Conservation (phyloP, 2,329 filamentous ascomycete genomes). For the Thielaviopsis ethacetica region DNA sequence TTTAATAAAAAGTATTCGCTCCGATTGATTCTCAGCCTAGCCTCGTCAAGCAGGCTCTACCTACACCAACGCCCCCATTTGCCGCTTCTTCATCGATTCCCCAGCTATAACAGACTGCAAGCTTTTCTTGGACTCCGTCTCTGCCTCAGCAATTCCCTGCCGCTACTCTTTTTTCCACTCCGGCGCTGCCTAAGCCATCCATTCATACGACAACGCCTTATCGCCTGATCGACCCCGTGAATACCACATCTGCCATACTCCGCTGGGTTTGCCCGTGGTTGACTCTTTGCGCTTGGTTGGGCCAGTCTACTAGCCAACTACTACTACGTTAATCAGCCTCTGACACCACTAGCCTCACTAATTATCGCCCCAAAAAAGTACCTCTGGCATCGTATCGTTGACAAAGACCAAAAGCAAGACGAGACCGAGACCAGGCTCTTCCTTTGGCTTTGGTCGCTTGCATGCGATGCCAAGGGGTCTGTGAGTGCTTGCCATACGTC, state of each 20-base stretch:
- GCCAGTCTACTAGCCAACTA: not conserved
- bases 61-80: not conserved
- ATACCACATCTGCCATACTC: not conserved
- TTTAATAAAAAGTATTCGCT: not conserved
- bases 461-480: conserved; percentile 9
- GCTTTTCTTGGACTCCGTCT: not conserved
- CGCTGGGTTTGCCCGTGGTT: not conserved
- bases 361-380: not conserved
- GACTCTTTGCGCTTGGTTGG: not conserved
- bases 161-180: not conserved
- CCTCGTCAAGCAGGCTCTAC: not conserved
- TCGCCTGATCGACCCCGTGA: no score
- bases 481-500: not conserved
- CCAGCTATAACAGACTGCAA: not conserved
- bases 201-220: not conserved
- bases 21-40: not conserved
- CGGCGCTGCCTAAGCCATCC: not conserved
- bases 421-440: not conserved
- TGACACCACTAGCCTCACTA: not conserved
- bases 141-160: not conserved
- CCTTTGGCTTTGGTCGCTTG: conserved; percentile 8
- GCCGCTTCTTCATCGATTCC: not conserved
- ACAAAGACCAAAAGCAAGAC: conserved; percentile 1
- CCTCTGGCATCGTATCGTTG: conserved; percentile 9
- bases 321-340: not conserved